phyloP scores from a whole-genome alignment of 2,329 filamentous ascomycete genomes.

The Pseudocercospora musae region DNA sequence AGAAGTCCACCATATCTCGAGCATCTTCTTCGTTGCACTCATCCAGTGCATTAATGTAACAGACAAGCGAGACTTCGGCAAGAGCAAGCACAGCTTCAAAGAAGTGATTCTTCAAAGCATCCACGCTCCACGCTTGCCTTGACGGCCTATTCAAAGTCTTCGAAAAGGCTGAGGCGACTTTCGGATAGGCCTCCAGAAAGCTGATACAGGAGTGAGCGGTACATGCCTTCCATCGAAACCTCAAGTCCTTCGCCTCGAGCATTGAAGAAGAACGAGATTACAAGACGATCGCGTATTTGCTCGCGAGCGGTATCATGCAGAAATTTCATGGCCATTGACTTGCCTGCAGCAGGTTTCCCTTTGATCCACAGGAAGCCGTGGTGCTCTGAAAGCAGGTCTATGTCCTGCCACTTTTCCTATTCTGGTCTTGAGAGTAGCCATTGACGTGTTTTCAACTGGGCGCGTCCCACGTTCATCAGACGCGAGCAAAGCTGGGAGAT shows the following conservation, averaged over 20 bases:
- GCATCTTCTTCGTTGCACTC: slow-evolving; percentile 43
- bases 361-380: slow-evolving; percentile 40
- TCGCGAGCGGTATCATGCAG: slow-evolving; percentile 13
- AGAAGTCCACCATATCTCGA: slow-evolving; percentile 38
- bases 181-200: slow-evolving; percentile 38
- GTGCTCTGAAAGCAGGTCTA: slow-evolving; percentile 19
- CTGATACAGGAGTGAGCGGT: slow-evolving; percentile 50
- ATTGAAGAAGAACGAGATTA: slow-evolving; percentile 52
- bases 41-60: slow-evolving; percentile 48
- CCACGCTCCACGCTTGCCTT: slow-evolving; percentile 19
- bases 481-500: slow-evolving; percentile 38
- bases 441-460: slow-evolving; percentile 40
- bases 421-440: slow-evolving; percentile 41
- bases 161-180: slow-evolving; percentile 38
- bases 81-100: slow-evolving; percentile 29
- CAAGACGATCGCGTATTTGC: slow-evolving; percentile 11
- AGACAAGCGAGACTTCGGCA: slow-evolving; percentile 28
- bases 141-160: neutral
- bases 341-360: slow-evolving; percentile 41
- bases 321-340: slow-evolving; percentile 40
- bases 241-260: slow-evolving; percentile 46
- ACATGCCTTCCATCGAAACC: slow-evolving; percentile 48
- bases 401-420: slow-evolving; percentile 42
- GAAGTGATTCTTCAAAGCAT: slow-evolving; percentile 32
- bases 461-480: slow-evolving; percentile 37